phyloP scores from a whole-genome alignment of 2,329 filamentous ascomycete species.

The Paraconiothyrium sp. region DNA sequence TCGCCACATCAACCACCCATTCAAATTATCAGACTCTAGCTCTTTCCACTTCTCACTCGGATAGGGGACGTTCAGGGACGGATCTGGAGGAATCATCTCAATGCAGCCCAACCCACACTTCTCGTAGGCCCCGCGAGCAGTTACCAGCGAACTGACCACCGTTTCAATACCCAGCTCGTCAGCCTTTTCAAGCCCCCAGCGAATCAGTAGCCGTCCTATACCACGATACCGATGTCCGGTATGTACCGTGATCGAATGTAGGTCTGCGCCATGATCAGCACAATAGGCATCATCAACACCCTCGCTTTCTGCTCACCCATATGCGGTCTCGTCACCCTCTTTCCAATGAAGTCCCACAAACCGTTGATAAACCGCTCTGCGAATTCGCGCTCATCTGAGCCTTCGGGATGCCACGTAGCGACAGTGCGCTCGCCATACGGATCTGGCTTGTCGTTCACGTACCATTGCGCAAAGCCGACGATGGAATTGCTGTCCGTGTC shows the following conservation, averaged over 20 bases:
- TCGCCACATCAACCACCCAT: conserved; percentile 36
- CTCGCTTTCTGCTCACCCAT: conserved; percentile 24
- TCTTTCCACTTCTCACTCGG: conserved; percentile 33
- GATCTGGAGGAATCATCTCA: conserved; percentile 30
- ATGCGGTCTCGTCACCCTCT: conserved; percentile 29
- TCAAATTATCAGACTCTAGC: conserved; percentile 30
- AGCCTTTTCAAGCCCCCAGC: conserved; percentile 50
- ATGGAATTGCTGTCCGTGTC: conserved; percentile 27
- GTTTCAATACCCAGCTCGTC: conserved; percentile 43
- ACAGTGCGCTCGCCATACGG: conserved; percentile 18
- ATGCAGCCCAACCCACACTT: conserved; percentile 31
- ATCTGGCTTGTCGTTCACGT: conserved; percentile 25
- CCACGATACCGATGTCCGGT: conserved; percentile 47
- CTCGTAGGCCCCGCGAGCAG: conserved; percentile 32
- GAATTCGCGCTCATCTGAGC: conserved; percentile 33
- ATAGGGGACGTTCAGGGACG: conserved; percentile 22
- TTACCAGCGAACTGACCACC: conserved; percentile 28
- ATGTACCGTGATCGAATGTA: conserved; percentile 26
- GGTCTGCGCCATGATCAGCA: conserved; percentile 21
- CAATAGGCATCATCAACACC: not conserved
- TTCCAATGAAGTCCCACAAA: conserved; percentile 30
- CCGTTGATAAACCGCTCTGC: conserved; percentile 37
- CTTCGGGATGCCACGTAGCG: conserved; percentile 33
- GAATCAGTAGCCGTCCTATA: conserved; percentile 46
- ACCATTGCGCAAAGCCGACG: conserved; percentile 31